Conservation (phyloP, 2,329 filamentous ascomycete genomes). For the Cladosporium sphaerospermum region DNA sequence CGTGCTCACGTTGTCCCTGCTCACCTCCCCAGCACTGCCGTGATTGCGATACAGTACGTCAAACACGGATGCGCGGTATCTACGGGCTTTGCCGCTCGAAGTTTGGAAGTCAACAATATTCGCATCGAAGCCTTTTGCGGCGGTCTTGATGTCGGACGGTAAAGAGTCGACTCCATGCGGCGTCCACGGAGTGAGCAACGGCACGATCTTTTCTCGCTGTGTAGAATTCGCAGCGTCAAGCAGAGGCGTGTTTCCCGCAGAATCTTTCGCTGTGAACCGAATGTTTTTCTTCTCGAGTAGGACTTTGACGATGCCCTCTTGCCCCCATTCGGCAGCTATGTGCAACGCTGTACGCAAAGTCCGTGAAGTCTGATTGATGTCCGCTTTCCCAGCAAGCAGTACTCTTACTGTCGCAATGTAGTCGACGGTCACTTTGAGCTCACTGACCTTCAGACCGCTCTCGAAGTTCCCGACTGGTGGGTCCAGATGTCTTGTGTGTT, state of each 20-base stretch:
- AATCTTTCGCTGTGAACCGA: constrained; percentile 35
- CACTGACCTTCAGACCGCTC: background rate
- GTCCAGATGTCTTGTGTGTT: background rate
- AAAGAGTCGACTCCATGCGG: background rate
- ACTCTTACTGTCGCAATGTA: background rate
- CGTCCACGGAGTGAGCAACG: background rate
- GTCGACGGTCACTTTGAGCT: background rate
- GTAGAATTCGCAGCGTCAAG: constrained; percentile 35
- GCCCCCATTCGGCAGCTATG: constrained; percentile 24
- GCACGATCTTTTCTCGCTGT: constrained; percentile 25
- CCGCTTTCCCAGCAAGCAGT: background rate
- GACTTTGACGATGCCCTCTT: constrained; percentile 18
- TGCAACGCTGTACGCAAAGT: constrained; percentile 15
- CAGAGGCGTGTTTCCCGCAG: constrained; percentile 40
- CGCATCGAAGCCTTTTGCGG: background rate
- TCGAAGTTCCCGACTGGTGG: no score
- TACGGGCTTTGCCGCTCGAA: background rate
- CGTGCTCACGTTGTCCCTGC: constrained; percentile 9
- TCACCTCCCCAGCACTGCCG: constrained; percentile 20
- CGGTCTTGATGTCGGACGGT: background rate
- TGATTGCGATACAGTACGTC: background rate
- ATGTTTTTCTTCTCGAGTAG: constrained; percentile 23
- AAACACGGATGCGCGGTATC: background rate
- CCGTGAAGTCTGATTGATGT: constrained; percentile 25
- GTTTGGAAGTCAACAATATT: background rate